Conservation (phyloP, 371 early-diverging fungal species). For the Pancytospora epiphaga region DNA sequence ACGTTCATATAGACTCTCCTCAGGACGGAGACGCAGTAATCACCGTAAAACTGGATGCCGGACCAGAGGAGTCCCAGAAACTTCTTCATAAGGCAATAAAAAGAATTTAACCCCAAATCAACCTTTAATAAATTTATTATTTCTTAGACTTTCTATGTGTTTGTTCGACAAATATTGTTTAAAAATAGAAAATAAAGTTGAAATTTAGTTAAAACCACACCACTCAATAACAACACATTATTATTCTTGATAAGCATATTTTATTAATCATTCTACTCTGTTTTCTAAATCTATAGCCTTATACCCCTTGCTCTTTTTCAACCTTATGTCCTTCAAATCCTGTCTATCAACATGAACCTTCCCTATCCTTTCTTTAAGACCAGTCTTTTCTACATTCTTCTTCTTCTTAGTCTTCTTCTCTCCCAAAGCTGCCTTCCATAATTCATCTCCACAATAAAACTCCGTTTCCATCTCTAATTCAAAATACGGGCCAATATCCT, state of each 20-base stretch:
- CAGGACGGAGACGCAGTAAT: too few species aligned
- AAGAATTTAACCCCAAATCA: too few species aligned
- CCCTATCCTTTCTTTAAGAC: slow-evolving; percentile 47
- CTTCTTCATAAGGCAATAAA: too few species aligned
- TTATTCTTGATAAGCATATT: too few species aligned
- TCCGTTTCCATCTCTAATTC: slow-evolving; percentile 22
- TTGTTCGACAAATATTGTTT: not conserved
- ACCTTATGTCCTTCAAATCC: slow-evolving; percentile 43
- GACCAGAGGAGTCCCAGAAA: too few species aligned
- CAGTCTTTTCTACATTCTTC: slow-evolving; percentile 42
- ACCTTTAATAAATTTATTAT: too few species aligned
- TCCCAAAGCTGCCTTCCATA: slow-evolving; percentile 12
- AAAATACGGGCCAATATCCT: slow-evolving; percentile 45
- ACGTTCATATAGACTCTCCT: too few species aligned
- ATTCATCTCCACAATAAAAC: slow-evolving; percentile 31
- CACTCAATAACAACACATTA: too few species aligned
- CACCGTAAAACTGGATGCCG: too few species aligned
- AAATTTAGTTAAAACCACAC: not conserved
- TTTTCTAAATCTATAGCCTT: not conserved
- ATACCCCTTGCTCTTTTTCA: slow-evolving; percentile 24
- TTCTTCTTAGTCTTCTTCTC: slow-evolving; percentile 8
- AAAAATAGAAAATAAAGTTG: not conserved
- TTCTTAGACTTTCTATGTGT: too few species aligned
- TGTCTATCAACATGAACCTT: slow-evolving; percentile 47
- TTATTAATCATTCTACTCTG: not conserved